Evolutionary conservation across 2,329 filamentous ascomycete genomes (phyloP).

Genomic region (Tolypocladium ophioglossoides): DNA sequence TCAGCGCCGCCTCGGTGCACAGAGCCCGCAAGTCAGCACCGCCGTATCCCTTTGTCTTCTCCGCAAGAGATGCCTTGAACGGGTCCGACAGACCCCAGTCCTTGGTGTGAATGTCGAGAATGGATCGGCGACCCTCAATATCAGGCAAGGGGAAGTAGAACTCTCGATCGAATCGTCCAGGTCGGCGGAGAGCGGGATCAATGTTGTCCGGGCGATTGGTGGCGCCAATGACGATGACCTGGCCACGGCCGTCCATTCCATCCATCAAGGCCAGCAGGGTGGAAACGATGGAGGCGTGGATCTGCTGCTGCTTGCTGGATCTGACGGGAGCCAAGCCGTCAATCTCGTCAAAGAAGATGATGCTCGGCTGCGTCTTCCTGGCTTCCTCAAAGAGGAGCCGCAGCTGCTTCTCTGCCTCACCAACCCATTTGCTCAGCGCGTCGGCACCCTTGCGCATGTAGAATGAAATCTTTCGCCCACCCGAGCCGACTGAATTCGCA

Average conservation of each 20-base stretch:
- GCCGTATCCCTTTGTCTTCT: conserved; percentile 90
- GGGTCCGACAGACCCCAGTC: conserved; percentile 74
- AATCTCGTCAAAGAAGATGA: conserved; percentile 99
- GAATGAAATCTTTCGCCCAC: conserved; percentile 91
- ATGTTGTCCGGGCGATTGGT: conserved; percentile 96
- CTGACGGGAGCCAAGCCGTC: conserved; percentile 91
- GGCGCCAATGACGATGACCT: conserved; percentile 98
- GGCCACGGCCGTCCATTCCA: conserved; percentile 94
- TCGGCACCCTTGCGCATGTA: conserved; percentile 99
- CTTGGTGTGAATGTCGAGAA: conserved; percentile 90
- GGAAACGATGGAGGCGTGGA: conserved; percentile 94
- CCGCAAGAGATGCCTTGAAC: conserved; percentile 77
- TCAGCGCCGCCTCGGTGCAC: conserved; percentile 91
- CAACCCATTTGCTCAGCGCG: conserved; percentile 96
- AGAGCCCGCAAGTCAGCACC: conserved; percentile 90
- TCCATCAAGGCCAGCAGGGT: conserved; percentile 93
- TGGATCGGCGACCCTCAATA: conserved; percentile 66
- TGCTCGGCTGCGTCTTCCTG: conserved; percentile 89
- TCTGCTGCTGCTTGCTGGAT: conserved; percentile 97
- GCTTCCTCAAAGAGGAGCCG: conserved; percentile 92
- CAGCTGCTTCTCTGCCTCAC: conserved; percentile 92
- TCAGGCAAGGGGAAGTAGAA: conserved; percentile 96
- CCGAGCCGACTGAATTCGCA: conserved; percentile 79
- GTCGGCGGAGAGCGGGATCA: conserved; percentile 86
- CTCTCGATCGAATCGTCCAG: conserved; percentile 91